Percentiles rank a stretch among this genome's conserved stretches.
Evolutionary conservation across 176 grass and related monocot species (phyloP).

Genomic region (Carex myosuroides): DNA sequence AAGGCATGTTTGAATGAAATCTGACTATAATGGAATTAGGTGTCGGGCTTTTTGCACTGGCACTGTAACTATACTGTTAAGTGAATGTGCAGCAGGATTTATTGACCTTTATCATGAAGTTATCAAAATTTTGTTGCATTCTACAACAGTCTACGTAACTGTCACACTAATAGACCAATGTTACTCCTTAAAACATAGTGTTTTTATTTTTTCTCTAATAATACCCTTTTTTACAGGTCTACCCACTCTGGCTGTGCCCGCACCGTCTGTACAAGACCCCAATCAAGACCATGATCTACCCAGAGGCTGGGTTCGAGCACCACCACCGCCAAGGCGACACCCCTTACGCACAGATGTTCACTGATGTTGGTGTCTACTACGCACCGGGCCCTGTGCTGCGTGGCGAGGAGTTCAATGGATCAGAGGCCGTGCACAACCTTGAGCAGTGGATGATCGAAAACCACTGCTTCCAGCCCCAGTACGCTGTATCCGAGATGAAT

Average conservation of each 20-base stretch:
- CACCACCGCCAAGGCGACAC: constrained; percentile 89
- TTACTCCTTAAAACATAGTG: not conserved
- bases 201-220: not conserved
- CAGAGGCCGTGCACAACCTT: constrained; percentile 47
- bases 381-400: constrained; percentile 52
- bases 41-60: not conserved
- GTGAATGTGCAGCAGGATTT: not conserved
- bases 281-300: constrained; percentile 85
- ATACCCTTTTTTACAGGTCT: constrained; percentile 38
- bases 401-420: constrained; percentile 64
- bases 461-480: constrained; percentile 97
- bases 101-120: not conserved
- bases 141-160: not conserved
- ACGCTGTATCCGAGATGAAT: constrained; percentile 72
- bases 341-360: constrained; percentile 84
- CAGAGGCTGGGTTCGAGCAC: constrained; percentile 78
- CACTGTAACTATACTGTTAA: not conserved
- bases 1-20: not conserved
- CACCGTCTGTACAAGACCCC: constrained; percentile 93
- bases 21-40: not conserved
- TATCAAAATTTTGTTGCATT: not conserved
- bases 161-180: not conserved
- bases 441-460: constrained; percentile 94
- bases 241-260: constrained; percentile 87
- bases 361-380: constrained; percentile 79